Percentiles rank a stretch among this genome's conserved stretches.
phyloP scores from a whole-genome alignment of 495 filamentous ascomycete genomes.

The Neurospora africana region DNA sequence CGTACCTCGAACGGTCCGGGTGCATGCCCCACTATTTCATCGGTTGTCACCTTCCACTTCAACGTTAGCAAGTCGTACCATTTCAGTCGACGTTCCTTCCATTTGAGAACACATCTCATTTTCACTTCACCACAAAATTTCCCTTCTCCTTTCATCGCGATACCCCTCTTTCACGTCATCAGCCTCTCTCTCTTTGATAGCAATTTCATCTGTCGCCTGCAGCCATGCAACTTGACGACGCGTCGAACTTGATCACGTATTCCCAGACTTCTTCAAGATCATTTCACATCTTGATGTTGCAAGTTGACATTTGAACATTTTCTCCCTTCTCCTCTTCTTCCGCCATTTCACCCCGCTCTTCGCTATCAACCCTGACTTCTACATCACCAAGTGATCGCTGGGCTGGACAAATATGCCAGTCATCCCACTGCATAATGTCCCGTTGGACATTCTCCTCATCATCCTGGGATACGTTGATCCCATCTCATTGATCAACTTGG shows the following conservation, averaged over 20 bases:
- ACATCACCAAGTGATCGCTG: not conserved
- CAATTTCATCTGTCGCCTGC: not conserved
- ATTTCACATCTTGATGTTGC: not conserved
- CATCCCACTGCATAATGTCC: not conserved
- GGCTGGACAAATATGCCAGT: not conserved
- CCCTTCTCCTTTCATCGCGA: not conserved
- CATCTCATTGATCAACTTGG: constrained; percentile 8
- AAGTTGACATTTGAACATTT: not conserved
- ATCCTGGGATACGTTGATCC: constrained; percentile 7
- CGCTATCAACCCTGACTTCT: not conserved
- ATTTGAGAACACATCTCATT: too few species aligned
- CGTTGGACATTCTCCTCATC: constrained; percentile 4
- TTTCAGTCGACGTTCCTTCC: too few species aligned
- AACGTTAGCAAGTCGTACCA: too few species aligned
- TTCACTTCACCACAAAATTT: too few species aligned
- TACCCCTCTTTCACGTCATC: not conserved
- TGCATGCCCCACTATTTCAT: too few species aligned
- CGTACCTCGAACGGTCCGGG: not conserved
- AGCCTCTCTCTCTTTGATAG: not conserved
- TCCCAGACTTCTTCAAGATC: not conserved
- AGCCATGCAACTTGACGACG: not conserved
- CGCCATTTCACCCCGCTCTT: not conserved
- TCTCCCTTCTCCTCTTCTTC: not conserved
- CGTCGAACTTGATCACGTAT: not conserved
- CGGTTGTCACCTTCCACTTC: too few species aligned